Base-by-base conservation (phyloP, 257 asterid species). In the Penstemon newberryi region DNA sequence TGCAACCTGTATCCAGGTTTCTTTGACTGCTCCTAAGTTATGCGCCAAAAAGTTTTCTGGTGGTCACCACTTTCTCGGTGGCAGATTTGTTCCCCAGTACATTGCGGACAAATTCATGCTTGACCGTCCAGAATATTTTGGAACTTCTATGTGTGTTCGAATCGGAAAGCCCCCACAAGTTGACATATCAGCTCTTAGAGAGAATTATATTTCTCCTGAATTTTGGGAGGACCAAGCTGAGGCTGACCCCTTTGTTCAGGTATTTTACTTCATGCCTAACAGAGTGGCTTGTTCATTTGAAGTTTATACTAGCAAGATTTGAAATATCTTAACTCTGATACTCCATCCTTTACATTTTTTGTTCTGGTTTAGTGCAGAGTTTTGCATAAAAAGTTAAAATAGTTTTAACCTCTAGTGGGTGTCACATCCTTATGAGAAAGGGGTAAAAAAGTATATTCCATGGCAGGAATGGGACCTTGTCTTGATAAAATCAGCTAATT, bases 11-110 rank as follows among this genome's bases (percentile, higher is more conserved):
- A 49, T 75, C 3, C 79, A 93, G 98, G 94, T 93, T 66, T 93
- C 98, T 65, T 80, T 90, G 75, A 93, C 99, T 55, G 91, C 96
- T 81, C 99, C 99, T 6, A 93, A 93, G 92, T 72, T 88, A 64
- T 90, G 99, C 51, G 99, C 96, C 80, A 90, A 85, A 79, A 84
- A 57, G 64, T 93, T 86, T 77, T 81, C 85, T 77, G 99, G 99
- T 19, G 70, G 86, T 1, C 99, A 93, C 84, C 97, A 93, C 82
- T 88, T 93, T 73, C 91, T 93, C 53, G 99, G 99, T 70, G 99
- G 99, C 77, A 86, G 99, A 80, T 93, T 93, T 80, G 91, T 90
- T 65, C 97, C 99, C 49, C 96, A 91, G 52, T 67, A 89, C 42
- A 83, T 93, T 56, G 80, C 66, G 52, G 84, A 85, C 46, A 87